These are phyloP conservation scores for Mycena vulgaris DNA, from an alignment of 768 basidiomycete genomes.

Conservation along the genomic window DNA sequence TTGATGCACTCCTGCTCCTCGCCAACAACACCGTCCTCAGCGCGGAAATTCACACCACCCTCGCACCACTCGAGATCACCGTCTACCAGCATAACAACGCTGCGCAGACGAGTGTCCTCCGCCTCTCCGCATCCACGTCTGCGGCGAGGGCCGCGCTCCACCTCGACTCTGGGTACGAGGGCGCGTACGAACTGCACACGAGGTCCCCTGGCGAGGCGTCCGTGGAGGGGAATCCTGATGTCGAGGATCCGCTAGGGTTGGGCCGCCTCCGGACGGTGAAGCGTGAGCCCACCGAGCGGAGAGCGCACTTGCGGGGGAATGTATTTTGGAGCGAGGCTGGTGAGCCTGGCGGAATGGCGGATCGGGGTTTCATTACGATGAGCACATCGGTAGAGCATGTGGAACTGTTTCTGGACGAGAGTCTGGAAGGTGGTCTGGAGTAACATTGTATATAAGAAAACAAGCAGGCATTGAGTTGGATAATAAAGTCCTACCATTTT, in stretches of 20 bases:
- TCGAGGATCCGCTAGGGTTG: constrained; percentile 7
- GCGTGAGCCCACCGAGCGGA: constrained; percentile 11
- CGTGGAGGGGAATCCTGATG: constrained; percentile 11
- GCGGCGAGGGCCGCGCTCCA: constrained; percentile 11
- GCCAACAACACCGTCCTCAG: constrained; percentile 11
- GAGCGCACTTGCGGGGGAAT: constrained; percentile 7
- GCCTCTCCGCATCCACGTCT: constrained; percentile 13
- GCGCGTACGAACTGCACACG: constrained; percentile 11
- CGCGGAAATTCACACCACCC: constrained; percentile 11
- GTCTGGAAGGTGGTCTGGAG: constrained; percentile 11
- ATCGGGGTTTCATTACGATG: constrained; percentile 12
- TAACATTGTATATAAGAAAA: constrained; percentile 8
- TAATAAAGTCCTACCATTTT: constrained; percentile 9
- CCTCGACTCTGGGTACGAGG: constrained; percentile 14
- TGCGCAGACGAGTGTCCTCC: constrained; percentile 8
- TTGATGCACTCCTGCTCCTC: constrained; percentile 13
- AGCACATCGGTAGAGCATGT: constrained; percentile 13
- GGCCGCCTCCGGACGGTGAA: constrained; percentile 8
- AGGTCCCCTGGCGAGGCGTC: constrained; percentile 11
- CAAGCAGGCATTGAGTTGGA: constrained; percentile 10
- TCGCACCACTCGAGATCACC: constrained; percentile 9
- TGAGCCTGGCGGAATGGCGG: constrained; percentile 11
- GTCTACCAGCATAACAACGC: constrained; percentile 5
- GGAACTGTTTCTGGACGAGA: constrained; percentile 13
- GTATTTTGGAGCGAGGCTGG: constrained; percentile 14